Evolutionary conservation across 306 rosid genomes (phyloP), one percentile per base, ranked within the genome.

Genomic region (Pyrus betulifolia): DNA sequence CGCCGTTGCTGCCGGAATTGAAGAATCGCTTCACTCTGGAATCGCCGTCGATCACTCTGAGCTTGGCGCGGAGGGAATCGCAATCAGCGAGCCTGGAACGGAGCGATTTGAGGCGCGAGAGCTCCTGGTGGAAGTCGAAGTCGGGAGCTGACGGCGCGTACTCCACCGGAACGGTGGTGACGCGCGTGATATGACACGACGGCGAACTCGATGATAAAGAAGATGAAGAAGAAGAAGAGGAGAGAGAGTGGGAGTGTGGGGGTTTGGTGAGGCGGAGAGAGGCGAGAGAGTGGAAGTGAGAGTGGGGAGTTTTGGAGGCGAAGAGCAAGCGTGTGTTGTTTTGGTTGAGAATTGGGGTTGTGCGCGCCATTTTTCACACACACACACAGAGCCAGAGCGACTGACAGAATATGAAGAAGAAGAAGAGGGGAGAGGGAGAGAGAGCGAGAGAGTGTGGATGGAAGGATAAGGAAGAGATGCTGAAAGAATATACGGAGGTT

Each of bases 11-110:
- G 58, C 65, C 74, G 12, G 90, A 88, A 21, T 78, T 35, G 82
- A 91, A 92, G 74, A 95, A 89, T 1, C 51, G 84, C 58, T 75
- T 89, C 28, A 95, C 99, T 77, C 93, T 85, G 68, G 89, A 84
- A 73, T 95, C 97, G 4, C 86, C 64, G 71, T 81, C 90, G 25
- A 95, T 31, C 11, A 86, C 84, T 38, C 81, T 67, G n/a, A 82
- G 84, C 82, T 86, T 92, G 15, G 84, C 85, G 14, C 58, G 4
- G 42, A 86, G 52, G 25, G 72, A 80, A 28, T 35, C 57, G 38
- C 79, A 82, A 57, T 28, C 61, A 31, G 90, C 67, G 46, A 95
- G 91, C 64, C 83, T 68, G 18, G 89, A 70, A 2, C 86, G 91
- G 71, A 95, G 94, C 0, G 28, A 72, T 61, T 74, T 78, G 18